Evolutionary conservation across 306 rosid species (phyloP).

Genomic region (Prunus dulcis): DNA sequence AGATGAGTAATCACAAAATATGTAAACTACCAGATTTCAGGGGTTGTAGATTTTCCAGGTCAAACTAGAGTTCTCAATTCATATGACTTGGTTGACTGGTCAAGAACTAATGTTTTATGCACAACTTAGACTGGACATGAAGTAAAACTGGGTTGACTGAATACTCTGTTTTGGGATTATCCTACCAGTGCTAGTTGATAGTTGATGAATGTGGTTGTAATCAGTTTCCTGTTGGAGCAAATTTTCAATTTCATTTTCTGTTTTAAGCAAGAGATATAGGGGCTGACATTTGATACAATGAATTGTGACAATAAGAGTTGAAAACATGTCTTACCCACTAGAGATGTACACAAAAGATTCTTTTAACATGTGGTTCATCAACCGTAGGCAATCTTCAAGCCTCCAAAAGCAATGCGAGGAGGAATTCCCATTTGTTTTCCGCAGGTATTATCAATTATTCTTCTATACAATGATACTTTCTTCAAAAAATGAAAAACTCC

Average conservation of each 20-base stretch:
- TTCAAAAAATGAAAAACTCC: background rate
- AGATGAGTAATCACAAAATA: constrained; percentile 1
- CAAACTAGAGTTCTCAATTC: background rate
- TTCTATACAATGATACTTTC: constrained; percentile 12
- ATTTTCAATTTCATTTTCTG: background rate
- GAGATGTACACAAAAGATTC: constrained; percentile 8
- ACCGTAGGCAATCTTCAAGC: constrained; percentile 61
- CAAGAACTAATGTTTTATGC: background rate
- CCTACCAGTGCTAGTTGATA: background rate
- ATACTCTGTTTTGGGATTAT: background rate
- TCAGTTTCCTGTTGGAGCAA: background rate
- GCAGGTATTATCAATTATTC: constrained; percentile 48
- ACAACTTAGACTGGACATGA: background rate
- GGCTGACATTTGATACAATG: background rate
- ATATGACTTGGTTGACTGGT: background rate
- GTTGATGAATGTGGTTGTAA: background rate
- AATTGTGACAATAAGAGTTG: background rate
- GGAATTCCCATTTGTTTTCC: constrained; percentile 94
- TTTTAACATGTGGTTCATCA: constrained; percentile 16
- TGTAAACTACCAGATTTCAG: background rate
- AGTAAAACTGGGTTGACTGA: background rate
- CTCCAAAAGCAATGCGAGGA: constrained; percentile 78
- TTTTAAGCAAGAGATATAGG: background rate
- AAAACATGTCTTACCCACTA: constrained; percentile 12
- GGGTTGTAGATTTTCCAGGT: background rate